These are phyloP conservation scores for Orbilia quercus DNA, from an alignment of 2,329 filamentous ascomycete species.

Conservation along the genomic window DNA sequence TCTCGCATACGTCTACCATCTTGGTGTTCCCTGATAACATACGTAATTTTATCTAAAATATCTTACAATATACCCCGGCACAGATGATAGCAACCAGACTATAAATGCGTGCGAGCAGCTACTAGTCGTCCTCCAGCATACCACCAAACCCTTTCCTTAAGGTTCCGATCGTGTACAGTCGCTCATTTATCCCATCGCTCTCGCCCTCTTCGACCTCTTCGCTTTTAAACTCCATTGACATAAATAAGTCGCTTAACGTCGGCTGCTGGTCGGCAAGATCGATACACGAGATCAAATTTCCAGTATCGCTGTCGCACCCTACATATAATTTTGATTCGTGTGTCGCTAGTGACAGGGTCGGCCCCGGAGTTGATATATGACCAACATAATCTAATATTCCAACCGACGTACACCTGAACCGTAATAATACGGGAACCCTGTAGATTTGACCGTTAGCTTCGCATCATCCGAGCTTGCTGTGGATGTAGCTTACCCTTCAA, in stretches of 20 bases:
- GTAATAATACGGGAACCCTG: constrained; percentile 37
- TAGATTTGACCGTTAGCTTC: constrained; percentile 2
- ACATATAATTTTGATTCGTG: constrained; percentile 26
- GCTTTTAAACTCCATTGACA: constrained; percentile 10
- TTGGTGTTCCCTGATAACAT: background rate
- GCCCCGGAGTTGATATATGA: constrained; percentile 20
- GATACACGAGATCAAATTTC: constrained; percentile 9
- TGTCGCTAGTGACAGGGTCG: constrained; percentile 15
- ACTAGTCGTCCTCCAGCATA: constrained; percentile 36
- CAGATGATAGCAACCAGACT: no score
- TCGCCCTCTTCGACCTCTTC: constrained; percentile 13
- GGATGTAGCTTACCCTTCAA: constrained; percentile 68
- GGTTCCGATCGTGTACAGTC: constrained; percentile 34
- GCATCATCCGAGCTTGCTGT: background rate
- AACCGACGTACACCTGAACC: constrained; percentile 4
- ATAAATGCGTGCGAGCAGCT: background rate
- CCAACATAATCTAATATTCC: constrained; percentile 19
- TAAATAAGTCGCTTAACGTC: constrained; percentile 8
- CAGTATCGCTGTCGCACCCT: constrained; percentile 9
- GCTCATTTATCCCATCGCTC: constrained; percentile 22
- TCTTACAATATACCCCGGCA: constrained; percentile 22
- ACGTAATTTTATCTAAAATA: constrained; percentile 5
- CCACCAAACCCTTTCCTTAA: constrained; percentile 52
- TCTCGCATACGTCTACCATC: background rate
- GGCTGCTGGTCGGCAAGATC: constrained; percentile 13